A percentile compares a stretch with the other conserved stretches of the same genome.
These are phyloP conservation scores for Teunomyces pallodes DNA, from an alignment of 805 yeast genomes.

Conservation along the genomic window DNA sequence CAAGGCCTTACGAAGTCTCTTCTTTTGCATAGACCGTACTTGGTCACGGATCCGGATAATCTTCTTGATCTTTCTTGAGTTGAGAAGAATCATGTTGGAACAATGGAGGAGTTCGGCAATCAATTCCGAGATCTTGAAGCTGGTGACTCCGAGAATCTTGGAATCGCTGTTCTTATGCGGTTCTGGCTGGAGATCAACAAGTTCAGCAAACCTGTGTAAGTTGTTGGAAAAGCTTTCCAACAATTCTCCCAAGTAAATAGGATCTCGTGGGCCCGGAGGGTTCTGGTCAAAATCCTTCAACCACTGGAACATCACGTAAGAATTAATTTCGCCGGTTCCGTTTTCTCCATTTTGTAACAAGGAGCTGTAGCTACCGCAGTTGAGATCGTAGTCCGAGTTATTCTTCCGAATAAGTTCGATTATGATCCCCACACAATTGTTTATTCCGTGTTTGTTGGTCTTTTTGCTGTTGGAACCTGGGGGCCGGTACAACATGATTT, in stretches of 20 bases:
- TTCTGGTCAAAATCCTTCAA: conserved; percentile 64
- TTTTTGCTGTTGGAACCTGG: conserved; percentile 8
- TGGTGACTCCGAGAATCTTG: conserved; percentile 79
- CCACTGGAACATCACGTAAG: conserved; percentile 44
- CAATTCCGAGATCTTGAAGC: conserved; percentile 86
- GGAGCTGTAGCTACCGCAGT: conserved; percentile 79
- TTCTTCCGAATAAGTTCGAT: conserved; percentile 94
- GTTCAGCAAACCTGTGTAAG: conserved; percentile 64
- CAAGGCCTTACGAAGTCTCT: conserved; percentile 45
- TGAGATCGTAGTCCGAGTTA: conserved; percentile 90
- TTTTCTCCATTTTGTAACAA: conserved; percentile 33
- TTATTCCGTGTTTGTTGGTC: conserved; percentile 78
- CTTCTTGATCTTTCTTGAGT: conserved; percentile 69
- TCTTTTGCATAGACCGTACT: conserved; percentile 46
- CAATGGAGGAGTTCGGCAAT: conserved; percentile 95
- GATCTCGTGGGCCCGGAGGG: conserved; percentile 91
- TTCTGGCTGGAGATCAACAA: conserved; percentile 45
- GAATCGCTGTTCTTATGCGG: conserved; percentile 14
- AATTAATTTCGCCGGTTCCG: conserved; percentile 37
- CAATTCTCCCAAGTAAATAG: conserved; percentile 86
- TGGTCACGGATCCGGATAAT: conserved; percentile 68
- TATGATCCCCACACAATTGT: conserved; percentile 91
- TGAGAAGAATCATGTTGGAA: conserved; percentile 92
- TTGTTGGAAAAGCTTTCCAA: conserved; percentile 73
- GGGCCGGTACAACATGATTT: conserved; percentile 55